These are phyloP conservation scores for Thozetella sp. DNA, from an alignment of 495 filamentous ascomycete species.

Conservation along the genomic window DNA sequence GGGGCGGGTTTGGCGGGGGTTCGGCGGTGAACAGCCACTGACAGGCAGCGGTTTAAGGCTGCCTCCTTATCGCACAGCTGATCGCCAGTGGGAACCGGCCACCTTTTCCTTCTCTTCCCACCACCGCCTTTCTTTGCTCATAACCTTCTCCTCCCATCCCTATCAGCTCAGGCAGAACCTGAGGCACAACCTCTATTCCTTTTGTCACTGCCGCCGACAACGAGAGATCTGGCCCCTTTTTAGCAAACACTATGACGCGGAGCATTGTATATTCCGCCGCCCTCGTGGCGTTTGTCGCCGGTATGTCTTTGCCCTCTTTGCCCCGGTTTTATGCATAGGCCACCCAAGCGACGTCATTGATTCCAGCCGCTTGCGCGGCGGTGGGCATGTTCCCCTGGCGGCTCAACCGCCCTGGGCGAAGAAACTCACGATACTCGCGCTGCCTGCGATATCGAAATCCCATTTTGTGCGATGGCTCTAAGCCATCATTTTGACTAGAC, in stretches of 20 bases:
- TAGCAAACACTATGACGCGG: conserved; percentile 41
- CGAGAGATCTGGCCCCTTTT: not conserved
- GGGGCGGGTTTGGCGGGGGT: not conserved
- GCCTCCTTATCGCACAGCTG: not conserved
- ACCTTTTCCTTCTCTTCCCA: not conserved
- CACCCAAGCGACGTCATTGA: conserved; percentile 12
- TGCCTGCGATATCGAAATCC: not conserved
- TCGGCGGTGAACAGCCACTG: not conserved
- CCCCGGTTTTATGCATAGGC: conserved; percentile 8
- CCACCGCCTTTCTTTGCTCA: not conserved
- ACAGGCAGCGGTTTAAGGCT: not conserved
- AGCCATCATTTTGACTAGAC: no score
- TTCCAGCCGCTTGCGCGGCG: not conserved
- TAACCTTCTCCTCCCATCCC: not conserved
- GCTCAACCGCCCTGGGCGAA: conserved; percentile 1
- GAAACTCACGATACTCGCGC: not conserved
- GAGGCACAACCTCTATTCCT: no score
- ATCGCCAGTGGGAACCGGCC: not conserved
- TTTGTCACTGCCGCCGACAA: not conserved
- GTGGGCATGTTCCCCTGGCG: no score
- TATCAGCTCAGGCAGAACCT: not conserved
- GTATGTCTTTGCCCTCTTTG: conserved; percentile 44
- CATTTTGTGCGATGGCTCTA: not conserved
- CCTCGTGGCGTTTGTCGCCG: conserved; percentile 58
- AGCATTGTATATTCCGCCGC: conserved; percentile 57